Evolutionary conservation across 2,329 filamentous ascomycete species (phyloP).

Genomic region (Penicillium sp.): DNA sequence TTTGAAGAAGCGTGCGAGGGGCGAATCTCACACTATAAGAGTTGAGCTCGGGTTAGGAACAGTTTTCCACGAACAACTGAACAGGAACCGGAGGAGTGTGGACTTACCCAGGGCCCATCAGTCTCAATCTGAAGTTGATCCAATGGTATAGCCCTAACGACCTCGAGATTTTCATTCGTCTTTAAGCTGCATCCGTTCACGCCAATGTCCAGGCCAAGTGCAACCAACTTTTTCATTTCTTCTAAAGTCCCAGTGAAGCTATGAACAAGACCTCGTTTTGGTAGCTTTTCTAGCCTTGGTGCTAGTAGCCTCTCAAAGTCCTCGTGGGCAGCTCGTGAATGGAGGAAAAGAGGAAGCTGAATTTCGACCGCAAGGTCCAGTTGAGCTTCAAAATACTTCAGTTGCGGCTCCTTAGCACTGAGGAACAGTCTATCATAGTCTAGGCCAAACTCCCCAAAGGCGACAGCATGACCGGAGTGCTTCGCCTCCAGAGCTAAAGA

Average conservation of each 20-base stretch:
- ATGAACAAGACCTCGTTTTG: constrained; percentile 83
- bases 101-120: constrained; percentile 79
- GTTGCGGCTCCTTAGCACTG: constrained; percentile 76
- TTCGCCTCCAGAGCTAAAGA: constrained; percentile 67
- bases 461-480: constrained; percentile 65
- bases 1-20: constrained; percentile 84
- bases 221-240: constrained; percentile 81
- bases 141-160: constrained; percentile 79
- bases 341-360: constrained; percentile 86
- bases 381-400: constrained; percentile 84
- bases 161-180: constrained; percentile 85
- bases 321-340: constrained; percentile 82
- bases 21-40: constrained; percentile 78
- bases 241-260: constrained; percentile 88
- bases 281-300: constrained; percentile 66
- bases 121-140: constrained; percentile 91
- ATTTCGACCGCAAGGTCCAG: constrained; percentile 77
- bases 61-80: neutral
- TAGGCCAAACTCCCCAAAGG: constrained; percentile 93
- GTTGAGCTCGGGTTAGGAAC: constrained; percentile 5
- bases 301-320: constrained; percentile 80
- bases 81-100: neutral
- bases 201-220: constrained; percentile 85
- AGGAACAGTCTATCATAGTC: constrained; percentile 93
- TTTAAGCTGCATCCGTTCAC: constrained; percentile 97